A percentile compares a stretch with the other conserved stretches of the same genome.
These are phyloP conservation scores for Aspergillus aculeatinus DNA, from an alignment of 2,329 filamentous ascomycete genomes.

Conservation along the genomic window DNA sequence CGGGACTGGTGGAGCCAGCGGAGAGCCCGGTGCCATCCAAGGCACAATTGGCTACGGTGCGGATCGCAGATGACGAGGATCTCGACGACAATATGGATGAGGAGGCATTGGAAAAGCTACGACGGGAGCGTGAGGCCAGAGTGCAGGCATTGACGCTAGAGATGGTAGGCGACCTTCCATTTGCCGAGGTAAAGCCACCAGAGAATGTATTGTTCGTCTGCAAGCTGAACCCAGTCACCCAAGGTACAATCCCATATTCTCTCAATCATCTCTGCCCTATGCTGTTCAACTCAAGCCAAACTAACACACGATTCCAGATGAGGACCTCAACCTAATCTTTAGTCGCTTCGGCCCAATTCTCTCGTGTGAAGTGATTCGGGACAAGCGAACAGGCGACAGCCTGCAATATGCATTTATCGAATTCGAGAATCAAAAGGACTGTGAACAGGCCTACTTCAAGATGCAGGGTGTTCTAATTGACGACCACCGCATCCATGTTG, in stretches of 20 bases:
- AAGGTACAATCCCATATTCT: constrained; percentile 46
- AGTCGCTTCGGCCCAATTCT: constrained; percentile 93
- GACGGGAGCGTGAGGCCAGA: constrained; percentile 84
- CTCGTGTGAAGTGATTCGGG: constrained; percentile 92
- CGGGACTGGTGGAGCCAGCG: constrained; percentile 72
- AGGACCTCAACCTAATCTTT: constrained; percentile 94
- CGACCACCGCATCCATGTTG: constrained; percentile 94
- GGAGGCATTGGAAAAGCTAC: constrained; percentile 73
- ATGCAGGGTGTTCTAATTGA: constrained; percentile 98
- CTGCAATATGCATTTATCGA: constrained; percentile 98
- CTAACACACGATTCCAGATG: constrained; percentile 54
- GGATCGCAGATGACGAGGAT: constrained; percentile 86
- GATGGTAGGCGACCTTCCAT: constrained; percentile 96
- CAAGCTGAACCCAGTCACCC: constrained; percentile 95
- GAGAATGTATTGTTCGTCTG: constrained; percentile 98
- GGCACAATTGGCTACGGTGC: constrained; percentile 83
- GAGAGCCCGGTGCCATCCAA: constrained; percentile 78
- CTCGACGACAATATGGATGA: constrained; percentile 77
- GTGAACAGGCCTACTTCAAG: constrained; percentile 95
- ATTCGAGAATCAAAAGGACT: constrained; percentile 87
- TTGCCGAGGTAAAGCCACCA: constrained; percentile 94
- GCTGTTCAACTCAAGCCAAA: neutral
- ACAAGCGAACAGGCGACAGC: constrained; percentile 90
- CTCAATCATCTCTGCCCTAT: neutral
- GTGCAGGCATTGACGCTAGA: constrained; percentile 93